Conservation (phyloP, 108 stramenopile genomes). For the Nitzschia sp. region DNA sequence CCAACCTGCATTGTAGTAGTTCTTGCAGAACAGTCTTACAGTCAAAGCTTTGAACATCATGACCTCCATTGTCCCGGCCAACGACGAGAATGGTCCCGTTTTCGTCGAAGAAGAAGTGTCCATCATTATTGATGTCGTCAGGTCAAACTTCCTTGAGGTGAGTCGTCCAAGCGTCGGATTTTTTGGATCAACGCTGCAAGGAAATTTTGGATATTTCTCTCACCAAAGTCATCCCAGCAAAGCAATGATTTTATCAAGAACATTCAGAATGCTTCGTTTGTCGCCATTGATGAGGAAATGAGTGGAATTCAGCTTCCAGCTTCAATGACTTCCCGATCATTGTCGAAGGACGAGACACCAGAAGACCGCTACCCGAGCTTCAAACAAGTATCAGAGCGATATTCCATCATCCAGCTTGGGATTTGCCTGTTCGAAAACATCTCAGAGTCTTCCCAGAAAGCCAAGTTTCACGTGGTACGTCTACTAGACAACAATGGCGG, state of each 20-base stretch:
- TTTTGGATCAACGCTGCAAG: background rate
- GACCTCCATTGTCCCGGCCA: too few species aligned
- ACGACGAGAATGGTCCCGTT: too few species aligned
- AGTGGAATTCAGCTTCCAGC: constrained; percentile 67
- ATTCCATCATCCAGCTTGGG: constrained; percentile 77
- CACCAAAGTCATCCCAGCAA: constrained; percentile 35
- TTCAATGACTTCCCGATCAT: background rate
- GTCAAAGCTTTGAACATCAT: too few species aligned
- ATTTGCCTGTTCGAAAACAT: constrained; percentile 67
- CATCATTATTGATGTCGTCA: background rate
- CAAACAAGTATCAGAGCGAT: constrained; percentile 66
- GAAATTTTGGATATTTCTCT: background rate
- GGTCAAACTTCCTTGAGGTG: constrained; percentile 10
- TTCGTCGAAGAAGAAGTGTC: background rate
- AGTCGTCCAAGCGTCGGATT: background rate
- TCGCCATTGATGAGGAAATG: constrained; percentile 86
- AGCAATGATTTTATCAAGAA: constrained; percentile 67
- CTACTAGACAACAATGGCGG: too few species aligned
- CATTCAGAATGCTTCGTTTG: constrained; percentile 66
- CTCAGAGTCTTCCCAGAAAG: too few species aligned
- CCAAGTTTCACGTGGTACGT: constrained; percentile 12
- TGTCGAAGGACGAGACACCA: constrained; percentile 68
- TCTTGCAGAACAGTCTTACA: too few species aligned
- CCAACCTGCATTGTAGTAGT: too few species aligned
- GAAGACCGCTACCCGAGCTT: constrained; percentile 42